Percentiles rank a stretch among this genome's conserved stretches.
Conservation (phyloP, 139 green algal species). For the Chlamydomonas asymmetrica region DNA sequence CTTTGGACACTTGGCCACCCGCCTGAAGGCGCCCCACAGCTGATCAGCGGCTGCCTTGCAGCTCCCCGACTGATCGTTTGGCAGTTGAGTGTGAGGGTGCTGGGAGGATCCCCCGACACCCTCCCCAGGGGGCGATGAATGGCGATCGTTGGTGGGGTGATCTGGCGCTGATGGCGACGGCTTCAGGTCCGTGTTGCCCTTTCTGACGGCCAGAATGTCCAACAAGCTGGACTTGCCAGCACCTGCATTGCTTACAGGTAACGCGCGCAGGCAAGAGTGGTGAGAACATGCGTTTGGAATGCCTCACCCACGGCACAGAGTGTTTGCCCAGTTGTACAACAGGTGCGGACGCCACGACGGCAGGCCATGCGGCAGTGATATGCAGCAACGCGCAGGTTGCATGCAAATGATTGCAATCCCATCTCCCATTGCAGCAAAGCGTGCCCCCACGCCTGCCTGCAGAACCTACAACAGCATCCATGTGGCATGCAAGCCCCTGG, state of each 20-base stretch:
- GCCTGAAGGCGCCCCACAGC: no score
- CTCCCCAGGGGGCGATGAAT: background rate
- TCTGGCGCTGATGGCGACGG: background rate
- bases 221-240: conserved; percentile 61
- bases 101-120: background rate
- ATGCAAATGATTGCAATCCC: no score
- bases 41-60: no score
- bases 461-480: no score
- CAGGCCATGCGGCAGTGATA: no score
- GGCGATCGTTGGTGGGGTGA: background rate
- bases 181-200: background rate
- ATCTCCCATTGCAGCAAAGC: no score
- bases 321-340: background rate
- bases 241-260: background rate
- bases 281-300: background rate
- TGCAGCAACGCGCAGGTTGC: no score
- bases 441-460: no score
- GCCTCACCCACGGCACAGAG: no score
- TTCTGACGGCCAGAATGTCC: conserved; percentile 56
- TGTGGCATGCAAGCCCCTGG: no score
- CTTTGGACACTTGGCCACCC: no score
- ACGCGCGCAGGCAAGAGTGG: background rate
- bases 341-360: background rate
- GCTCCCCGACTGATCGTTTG: background rate
- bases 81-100: background rate